Conservation (phyloP, 495 filamentous ascomycete genomes). For the Trichocladium uniseriatum region DNA sequence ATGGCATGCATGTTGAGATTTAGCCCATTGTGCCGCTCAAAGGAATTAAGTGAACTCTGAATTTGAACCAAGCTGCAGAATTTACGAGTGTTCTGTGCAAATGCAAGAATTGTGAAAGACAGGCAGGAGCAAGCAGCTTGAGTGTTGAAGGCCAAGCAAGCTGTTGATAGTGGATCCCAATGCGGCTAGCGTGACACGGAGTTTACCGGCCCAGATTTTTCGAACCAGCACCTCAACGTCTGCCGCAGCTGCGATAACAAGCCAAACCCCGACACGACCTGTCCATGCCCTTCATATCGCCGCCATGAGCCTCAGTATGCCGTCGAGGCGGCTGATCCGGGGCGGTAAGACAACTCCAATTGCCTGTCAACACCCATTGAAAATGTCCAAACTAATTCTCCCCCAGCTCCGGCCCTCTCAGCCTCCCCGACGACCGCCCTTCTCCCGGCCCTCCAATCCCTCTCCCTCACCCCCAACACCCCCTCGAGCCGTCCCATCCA, state of each 20-base stretch:
- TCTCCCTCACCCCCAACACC: conserved; percentile 11
- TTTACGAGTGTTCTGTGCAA: no score
- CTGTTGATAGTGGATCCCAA: conserved; percentile 2
- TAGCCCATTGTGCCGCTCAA: no score
- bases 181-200: conserved; percentile 13
- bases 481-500: conserved; percentile 20
- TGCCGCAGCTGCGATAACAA: neutral
- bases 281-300: conserved; percentile 21
- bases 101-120: no score
- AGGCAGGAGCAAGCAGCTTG: no score
- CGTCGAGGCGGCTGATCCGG: conserved; percentile 33
- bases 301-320: conserved; percentile 38
- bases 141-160: no score
- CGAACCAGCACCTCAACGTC: neutral
- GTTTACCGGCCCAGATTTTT: conserved; percentile 24
- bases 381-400: neutral
- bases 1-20: no score
- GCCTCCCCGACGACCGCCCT: conserved; percentile 13
- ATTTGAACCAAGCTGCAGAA: no score
- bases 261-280: neutral
- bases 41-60: no score
- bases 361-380: neutral
- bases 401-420: conserved; percentile 11
- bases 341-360: conserved; percentile 29
- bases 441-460: conserved; percentile 19